Evolutionary conservation across 2,329 filamentous ascomycete species (phyloP).

Genomic region (Biscogniauxia mediterranea): DNA sequence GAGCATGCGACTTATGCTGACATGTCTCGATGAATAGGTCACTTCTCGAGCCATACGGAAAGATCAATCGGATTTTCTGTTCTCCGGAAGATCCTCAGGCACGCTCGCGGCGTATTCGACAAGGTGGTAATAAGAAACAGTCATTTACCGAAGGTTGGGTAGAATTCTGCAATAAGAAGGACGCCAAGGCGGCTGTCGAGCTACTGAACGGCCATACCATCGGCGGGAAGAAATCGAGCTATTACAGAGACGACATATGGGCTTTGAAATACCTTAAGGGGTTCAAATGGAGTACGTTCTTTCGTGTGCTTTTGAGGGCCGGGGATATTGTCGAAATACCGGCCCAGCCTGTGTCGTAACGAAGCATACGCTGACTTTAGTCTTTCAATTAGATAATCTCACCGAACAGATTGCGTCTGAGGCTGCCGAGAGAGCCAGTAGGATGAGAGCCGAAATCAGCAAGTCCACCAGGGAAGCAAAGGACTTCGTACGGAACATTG

Average conservation of each 20-base stretch:
- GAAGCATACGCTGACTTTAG: conserved; percentile 1
- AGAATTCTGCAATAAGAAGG: conserved; percentile 72
- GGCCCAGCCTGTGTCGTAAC: conserved; percentile 3
- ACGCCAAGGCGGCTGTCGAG: conserved; percentile 75
- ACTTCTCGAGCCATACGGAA: conserved; percentile 72
- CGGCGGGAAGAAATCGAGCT: conserved; percentile 79
- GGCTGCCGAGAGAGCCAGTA: conserved; percentile 73
- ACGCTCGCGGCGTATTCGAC: conserved; percentile 64
- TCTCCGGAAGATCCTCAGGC: conserved; percentile 53
- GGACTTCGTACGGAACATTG: conserved; percentile 75
- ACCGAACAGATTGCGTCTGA: conserved; percentile 79
- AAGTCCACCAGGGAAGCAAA: conserved; percentile 77
- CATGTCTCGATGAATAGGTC: background rate
- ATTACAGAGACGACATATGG: conserved; percentile 86
- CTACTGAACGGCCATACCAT: conserved; percentile 75
- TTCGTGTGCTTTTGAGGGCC: conserved; percentile 34
- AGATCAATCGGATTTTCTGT: conserved; percentile 51
- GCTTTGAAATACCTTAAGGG: conserved; percentile 77
- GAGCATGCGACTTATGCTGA: background rate
- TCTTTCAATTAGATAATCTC: conserved; percentile 42
- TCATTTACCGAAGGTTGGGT: conserved; percentile 86
- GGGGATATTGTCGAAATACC: background rate
- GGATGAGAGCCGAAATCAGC: conserved; percentile 75
- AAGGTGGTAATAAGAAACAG: conserved; percentile 80
- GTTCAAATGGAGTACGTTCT: conserved; percentile 68